These are phyloP conservation scores for Claviceps citrina DNA, from an alignment of 2,329 filamentous ascomycete species.

Conservation along the genomic window DNA sequence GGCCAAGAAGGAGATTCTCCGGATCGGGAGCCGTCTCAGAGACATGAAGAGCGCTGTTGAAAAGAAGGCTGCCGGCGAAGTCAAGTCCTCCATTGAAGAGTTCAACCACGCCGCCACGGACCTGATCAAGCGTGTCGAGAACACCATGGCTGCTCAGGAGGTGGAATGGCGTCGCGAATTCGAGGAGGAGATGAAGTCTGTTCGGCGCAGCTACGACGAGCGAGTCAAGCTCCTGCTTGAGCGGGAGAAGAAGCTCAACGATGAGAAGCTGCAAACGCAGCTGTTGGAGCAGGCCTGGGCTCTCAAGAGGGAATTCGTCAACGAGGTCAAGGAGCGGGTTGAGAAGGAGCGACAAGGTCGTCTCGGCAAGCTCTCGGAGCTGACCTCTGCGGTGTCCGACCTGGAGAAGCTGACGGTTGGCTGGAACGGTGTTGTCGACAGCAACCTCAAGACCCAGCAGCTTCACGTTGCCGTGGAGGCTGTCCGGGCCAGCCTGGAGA, in stretches of 20 bases:
- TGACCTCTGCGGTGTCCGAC: conserved; percentile 62
- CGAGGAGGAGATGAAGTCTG: conserved; percentile 65
- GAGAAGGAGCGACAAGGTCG: conserved; percentile 79
- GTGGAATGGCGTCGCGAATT: conserved; percentile 76
- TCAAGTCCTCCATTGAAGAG: conserved; percentile 54
- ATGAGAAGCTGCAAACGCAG: conserved; percentile 69
- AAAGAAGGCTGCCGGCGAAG: conserved; percentile 57
- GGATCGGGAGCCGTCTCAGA: conserved; percentile 65
- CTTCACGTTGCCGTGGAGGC: conserved; percentile 91
- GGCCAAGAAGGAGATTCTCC: conserved; percentile 68
- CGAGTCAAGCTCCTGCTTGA: conserved; percentile 67
- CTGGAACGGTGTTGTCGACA: conserved; percentile 83
- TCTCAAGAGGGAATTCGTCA: conserved; percentile 71
- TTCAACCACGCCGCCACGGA: conserved; percentile 81
- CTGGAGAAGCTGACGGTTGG: conserved; percentile 76
- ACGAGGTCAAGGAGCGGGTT: conserved; percentile 64
- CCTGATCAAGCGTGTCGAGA: conserved; percentile 76
- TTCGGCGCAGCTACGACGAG: conserved; percentile 63
- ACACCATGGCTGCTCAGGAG: conserved; percentile 68
- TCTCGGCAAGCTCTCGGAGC: conserved; percentile 68
- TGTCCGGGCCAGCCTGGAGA: conserved; percentile 69
- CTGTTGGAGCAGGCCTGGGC: conserved; percentile 81
- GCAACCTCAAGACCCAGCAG: conserved; percentile 86
- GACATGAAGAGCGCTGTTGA: conserved; percentile 54
- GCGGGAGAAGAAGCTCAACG: conserved; percentile 62